phyloP scores from a whole-genome alignment of 805 yeast species.

The Kodamaea hsintzibuensis region DNA sequence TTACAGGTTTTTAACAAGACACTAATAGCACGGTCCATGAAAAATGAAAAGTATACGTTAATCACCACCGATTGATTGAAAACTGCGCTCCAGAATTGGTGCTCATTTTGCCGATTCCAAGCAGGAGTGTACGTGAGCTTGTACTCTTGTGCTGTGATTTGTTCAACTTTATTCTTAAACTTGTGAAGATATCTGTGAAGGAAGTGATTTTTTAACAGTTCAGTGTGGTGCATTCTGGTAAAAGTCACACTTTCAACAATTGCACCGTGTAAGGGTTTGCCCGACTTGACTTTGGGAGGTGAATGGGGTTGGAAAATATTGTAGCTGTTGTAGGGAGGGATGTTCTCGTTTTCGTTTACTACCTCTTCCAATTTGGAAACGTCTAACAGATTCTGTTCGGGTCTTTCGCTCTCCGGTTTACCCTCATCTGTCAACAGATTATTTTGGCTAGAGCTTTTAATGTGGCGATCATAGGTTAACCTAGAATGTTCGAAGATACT shows the following conservation, averaged over 20 bases:
- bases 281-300: constrained; percentile 9
- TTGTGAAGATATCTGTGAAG: constrained; percentile 16
- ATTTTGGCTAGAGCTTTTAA: constrained; percentile 9
- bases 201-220: constrained; percentile 15
- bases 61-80: constrained; percentile 29
- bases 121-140: constrained; percentile 21
- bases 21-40: constrained; percentile 39
- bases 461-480: constrained; percentile 2
- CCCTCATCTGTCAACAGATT: constrained; percentile 3
- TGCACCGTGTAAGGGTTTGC: constrained; percentile 25
- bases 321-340: constrained; percentile 6
- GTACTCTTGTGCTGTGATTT: constrained; percentile 16
- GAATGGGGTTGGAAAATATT: constrained; percentile 12
- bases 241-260: constrained; percentile 13
- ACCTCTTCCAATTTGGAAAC: background rate
- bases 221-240: constrained; percentile 11
- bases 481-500: constrained; percentile 3
- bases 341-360: background rate
- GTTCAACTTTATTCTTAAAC: constrained; percentile 14
- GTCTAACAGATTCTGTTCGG: background rate
- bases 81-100: constrained; percentile 32
- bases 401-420: background rate
- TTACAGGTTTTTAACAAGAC: constrained; percentile 21
- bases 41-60: constrained; percentile 34
- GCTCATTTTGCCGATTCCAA: constrained; percentile 23